Conservation (phyloP, 164 flowering plant species). For the Warburgia ugandensis region DNA sequence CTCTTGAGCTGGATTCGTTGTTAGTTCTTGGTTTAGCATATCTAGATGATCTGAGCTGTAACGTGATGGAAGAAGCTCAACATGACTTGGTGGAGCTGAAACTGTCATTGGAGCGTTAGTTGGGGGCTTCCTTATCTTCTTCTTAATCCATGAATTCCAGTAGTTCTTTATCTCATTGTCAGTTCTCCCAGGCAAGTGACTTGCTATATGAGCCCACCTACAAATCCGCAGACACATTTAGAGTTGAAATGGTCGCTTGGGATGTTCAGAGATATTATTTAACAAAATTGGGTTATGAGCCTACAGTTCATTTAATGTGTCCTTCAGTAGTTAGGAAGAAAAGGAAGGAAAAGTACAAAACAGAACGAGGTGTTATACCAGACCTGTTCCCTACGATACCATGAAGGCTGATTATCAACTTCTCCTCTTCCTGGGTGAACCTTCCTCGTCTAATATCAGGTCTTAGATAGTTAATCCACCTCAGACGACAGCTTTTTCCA, state of each 20-base stretch:
- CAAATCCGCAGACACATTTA: constrained; percentile 6
- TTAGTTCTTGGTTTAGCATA: constrained; percentile 30
- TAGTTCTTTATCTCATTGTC: constrained; percentile 94
- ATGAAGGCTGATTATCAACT: constrained; percentile 80
- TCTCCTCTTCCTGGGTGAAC: constrained; percentile 82
- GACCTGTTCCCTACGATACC: constrained; percentile 87
- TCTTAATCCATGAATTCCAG: constrained; percentile 97
- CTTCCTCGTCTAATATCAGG: constrained; percentile 92
- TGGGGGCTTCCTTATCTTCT: constrained; percentile 67
- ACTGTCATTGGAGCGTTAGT: constrained; percentile 12
- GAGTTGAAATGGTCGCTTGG: no score
- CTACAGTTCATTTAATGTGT: no score
- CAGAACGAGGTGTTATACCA: neutral
- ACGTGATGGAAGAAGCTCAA: constrained; percentile 25
- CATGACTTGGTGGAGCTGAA: constrained; percentile 9
- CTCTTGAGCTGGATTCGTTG: constrained; percentile 32
- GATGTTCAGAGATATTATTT: no score
- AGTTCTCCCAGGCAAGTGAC: constrained; percentile 91
- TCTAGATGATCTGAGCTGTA: constrained; percentile 26
- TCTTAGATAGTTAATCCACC: constrained; percentile 91
- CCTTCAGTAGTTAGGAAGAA: neutral
- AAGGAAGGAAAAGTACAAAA: neutral
- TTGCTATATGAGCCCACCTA: constrained; percentile 98
- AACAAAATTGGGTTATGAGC: neutral
- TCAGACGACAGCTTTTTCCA: constrained; percentile 83